phyloP scores from a whole-genome alignment of 2,329 filamentous ascomycete genomes.

The Didymella arachidicola region DNA sequence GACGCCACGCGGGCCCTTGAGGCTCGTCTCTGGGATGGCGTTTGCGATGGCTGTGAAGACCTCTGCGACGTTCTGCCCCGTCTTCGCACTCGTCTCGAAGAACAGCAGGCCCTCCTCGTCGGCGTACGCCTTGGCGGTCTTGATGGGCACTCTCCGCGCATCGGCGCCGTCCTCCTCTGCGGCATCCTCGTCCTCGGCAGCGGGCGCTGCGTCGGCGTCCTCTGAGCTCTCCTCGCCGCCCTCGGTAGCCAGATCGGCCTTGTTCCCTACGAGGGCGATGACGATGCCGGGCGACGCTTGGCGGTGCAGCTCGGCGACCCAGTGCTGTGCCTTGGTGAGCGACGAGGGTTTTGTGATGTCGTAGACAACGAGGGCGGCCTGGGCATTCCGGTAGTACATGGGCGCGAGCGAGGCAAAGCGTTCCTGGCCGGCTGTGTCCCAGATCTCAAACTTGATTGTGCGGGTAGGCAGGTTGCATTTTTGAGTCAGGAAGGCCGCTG shows the following conservation, averaged over 20 bases:
- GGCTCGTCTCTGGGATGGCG: constrained; percentile 93
- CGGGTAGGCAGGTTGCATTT: constrained; percentile 95
- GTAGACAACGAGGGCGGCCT: constrained; percentile 97
- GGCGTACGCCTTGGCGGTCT: constrained; percentile 90
- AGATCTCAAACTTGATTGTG: constrained; percentile 77
- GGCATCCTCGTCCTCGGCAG: constrained; percentile 56
- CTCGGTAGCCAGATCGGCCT: constrained; percentile 75
- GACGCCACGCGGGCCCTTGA: constrained; percentile 84
- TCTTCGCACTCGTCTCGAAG: constrained; percentile 98
- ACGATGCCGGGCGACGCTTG: constrained; percentile 97
- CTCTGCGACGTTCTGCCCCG: constrained; percentile 89
- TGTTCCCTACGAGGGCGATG: constrained; percentile 93
- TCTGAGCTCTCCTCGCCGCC: constrained; percentile 55
- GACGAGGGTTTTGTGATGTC: constrained; percentile 97
- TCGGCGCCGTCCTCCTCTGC: constrained; percentile 72
- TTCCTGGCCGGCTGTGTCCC: constrained; percentile 98
- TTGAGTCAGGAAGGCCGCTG: constrained; percentile 96
- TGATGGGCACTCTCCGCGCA: constrained; percentile 86
- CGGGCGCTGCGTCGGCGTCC: constrained; percentile 57
- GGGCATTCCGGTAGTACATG: constrained; percentile 99
- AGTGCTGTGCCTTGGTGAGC: constrained; percentile 96
- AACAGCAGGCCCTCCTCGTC: constrained; percentile 94
- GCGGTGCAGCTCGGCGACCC: constrained; percentile 95
- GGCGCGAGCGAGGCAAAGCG: constrained; percentile 94
- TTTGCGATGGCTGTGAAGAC: constrained; percentile 99